A percentile compares a stretch with the other conserved stretches of the same genome.
These are phyloP conservation scores for Sporisorium graminicola DNA, from an alignment of 1,284 basidiomycete species.

Conservation along the genomic window DNA sequence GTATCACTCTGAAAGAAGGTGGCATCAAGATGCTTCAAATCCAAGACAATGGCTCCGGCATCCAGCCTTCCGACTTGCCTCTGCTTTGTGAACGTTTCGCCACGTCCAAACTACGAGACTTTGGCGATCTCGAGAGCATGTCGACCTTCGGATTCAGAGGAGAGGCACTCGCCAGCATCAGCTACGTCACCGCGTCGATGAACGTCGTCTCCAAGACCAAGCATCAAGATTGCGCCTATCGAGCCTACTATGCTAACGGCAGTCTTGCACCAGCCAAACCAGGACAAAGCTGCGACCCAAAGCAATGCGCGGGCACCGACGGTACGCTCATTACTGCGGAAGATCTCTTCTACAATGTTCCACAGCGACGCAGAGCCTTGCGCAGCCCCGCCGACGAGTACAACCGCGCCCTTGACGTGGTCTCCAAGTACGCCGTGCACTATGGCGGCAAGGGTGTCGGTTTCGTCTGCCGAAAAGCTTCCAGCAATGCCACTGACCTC, in stretches of 20 bases:
- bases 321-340: slow-evolving; percentile 94
- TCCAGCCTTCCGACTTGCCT: slow-evolving; percentile 81
- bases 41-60: slow-evolving; percentile 95
- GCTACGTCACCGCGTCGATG: slow-evolving; percentile 86
- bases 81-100: slow-evolving; percentile 95
- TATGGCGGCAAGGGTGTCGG: slow-evolving; percentile 75
- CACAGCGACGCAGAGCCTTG: slow-evolving; percentile 86
- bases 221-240: slow-evolving; percentile 60
- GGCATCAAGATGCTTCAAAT: slow-evolving; percentile 96
- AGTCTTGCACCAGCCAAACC: slow-evolving; percentile 51
- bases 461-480: slow-evolving; percentile 75
- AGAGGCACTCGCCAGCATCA: slow-evolving; percentile 95
- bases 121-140: slow-evolving; percentile 86
- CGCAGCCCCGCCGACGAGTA: slow-evolving; percentile 92
- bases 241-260: slow-evolving; percentile 62
- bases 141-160: slow-evolving; percentile 97
- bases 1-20: slow-evolving; percentile 91
- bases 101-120: slow-evolving; percentile 90
- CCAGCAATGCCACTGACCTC: slow-evolving; percentile 74
- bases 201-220: slow-evolving; percentile 83
- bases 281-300: slow-evolving; percentile 73
- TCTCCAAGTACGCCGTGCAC: slow-evolving; percentile 85
- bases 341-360: slow-evolving; percentile 95
- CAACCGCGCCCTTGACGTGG: slow-evolving; percentile 87
- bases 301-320: slow-evolving; percentile 91